phyloP scores from a whole-genome alignment of 1,139 yeast species.

The Suhomyces yuchorum region DNA sequence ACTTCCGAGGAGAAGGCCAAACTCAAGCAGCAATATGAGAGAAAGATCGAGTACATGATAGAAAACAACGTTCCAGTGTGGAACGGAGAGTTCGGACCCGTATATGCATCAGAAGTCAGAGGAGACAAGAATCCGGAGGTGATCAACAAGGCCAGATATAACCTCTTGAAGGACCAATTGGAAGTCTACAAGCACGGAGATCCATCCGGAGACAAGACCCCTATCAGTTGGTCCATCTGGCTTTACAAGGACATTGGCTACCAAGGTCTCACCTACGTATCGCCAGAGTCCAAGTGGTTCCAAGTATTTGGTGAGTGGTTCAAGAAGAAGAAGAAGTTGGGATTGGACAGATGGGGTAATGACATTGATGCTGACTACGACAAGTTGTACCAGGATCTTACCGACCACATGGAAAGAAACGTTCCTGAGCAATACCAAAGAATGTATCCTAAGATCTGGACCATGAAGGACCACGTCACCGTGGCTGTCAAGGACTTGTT shows the following conservation, averaged over 20 bases:
- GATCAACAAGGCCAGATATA: slow-evolving; percentile 40
- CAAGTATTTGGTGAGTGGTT: slow-evolving; percentile 41
- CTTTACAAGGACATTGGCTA: slow-evolving; percentile 53
- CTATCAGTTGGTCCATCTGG: slow-evolving; percentile 53
- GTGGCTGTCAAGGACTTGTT: slow-evolving; percentile 44
- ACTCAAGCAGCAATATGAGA: slow-evolving; percentile 35
- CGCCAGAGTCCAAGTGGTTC: slow-evolving; percentile 45
- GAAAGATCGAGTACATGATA: slow-evolving; percentile 44
- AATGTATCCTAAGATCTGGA: slow-evolving; percentile 41
- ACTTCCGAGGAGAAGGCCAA: slow-evolving; percentile 32
- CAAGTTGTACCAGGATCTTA: slow-evolving; percentile 33
- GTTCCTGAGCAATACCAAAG: slow-evolving; percentile 33
- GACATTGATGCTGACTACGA: slow-evolving; percentile 42
- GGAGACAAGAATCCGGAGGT: slow-evolving; percentile 39
- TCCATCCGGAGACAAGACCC: slow-evolving; percentile 45
- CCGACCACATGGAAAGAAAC: slow-evolving; percentile 35
- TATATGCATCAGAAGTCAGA: slow-evolving; percentile 42
- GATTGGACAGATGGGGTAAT: slow-evolving; percentile 51
- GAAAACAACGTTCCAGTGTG: slow-evolving; percentile 46
- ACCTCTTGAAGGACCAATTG: slow-evolving; percentile 45
- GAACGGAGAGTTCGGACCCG: slow-evolving; percentile 56
- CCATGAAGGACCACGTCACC: slow-evolving; percentile 33
- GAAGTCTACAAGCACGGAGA: slow-evolving; percentile 42
- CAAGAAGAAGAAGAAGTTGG: slow-evolving; percentile 42
- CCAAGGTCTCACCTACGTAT: slow-evolving; percentile 48